Conservation (phyloP, 2,329 filamentous ascomycete species). For the Epichloe festucae region DNA sequence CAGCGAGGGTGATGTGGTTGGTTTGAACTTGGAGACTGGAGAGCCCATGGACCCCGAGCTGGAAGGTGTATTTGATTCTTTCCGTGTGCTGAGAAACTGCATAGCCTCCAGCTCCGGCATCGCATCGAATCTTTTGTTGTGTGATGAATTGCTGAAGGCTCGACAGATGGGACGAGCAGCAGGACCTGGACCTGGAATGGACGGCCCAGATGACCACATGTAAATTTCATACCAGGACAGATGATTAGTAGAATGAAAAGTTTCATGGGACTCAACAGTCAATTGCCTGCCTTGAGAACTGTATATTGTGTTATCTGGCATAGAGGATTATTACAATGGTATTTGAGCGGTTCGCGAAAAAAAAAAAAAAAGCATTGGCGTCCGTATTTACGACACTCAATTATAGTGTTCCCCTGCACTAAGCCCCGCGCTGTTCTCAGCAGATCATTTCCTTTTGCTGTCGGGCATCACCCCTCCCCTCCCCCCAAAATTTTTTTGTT, state of each 20-base stretch:
- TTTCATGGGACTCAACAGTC: slow-evolving; percentile 14
- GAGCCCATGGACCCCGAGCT: slow-evolving; percentile 91
- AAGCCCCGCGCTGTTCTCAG: background rate
- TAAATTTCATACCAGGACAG: slow-evolving; percentile 22
- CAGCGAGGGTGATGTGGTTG: slow-evolving; percentile 70
- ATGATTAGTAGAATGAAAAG: slow-evolving; percentile 12
- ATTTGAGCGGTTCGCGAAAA: too few relatives aligned
- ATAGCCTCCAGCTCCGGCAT: slow-evolving; percentile 91
- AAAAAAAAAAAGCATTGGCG: too few relatives aligned
- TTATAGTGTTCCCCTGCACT: background rate
- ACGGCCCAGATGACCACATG: slow-evolving; percentile 42
- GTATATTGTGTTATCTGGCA: too few relatives aligned
- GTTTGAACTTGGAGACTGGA: slow-evolving; percentile 74
- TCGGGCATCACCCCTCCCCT: too few relatives aligned
- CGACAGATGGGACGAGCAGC: slow-evolving; percentile 73
- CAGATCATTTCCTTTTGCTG: background rate
- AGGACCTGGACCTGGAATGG: slow-evolving; percentile 52
- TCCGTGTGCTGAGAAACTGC: slow-evolving; percentile 85
- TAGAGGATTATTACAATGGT: too few relatives aligned
- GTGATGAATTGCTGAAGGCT: slow-evolving; percentile 94
- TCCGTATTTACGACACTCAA: too few relatives aligned
- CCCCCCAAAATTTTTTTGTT: background rate
- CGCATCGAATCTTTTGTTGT: slow-evolving; percentile 85
- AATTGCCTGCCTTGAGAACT: background rate
- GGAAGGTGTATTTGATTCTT: slow-evolving; percentile 90